Conservation (phyloP, 306 rosid genomes). For the Cucurbita pepo region DNA sequence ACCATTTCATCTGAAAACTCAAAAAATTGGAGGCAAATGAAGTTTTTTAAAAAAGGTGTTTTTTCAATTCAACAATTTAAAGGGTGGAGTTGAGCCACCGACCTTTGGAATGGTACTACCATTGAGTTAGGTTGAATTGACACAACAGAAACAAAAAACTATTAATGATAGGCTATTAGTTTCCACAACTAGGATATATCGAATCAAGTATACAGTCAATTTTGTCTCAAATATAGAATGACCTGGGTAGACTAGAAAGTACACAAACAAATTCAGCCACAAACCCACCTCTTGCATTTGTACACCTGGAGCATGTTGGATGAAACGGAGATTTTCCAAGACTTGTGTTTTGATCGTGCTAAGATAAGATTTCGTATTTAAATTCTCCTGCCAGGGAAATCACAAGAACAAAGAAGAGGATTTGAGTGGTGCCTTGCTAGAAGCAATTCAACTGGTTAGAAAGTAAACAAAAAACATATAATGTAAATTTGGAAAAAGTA, state of each 20-base stretch:
- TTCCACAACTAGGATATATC: not conserved
- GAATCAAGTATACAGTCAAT: not conserved
- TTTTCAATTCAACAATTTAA: not conserved
- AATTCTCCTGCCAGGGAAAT: constrained; percentile 52
- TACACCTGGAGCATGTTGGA: constrained; percentile 93
- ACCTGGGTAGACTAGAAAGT: not conserved
- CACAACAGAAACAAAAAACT: not conserved
- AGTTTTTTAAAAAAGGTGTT: not conserved
- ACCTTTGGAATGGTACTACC: not conserved
- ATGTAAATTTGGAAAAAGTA: constrained; percentile 11
- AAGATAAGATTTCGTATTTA: constrained; percentile 81
- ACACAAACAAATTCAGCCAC: not conserved
- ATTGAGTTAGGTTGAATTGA: not conserved
- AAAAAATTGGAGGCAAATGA: not conserved
- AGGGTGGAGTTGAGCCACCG: not conserved
- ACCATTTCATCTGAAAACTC: not conserved
- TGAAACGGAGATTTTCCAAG: constrained; percentile 77
- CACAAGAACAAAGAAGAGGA: constrained; percentile 6
- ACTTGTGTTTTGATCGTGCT: constrained; percentile 87
- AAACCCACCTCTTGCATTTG: constrained; percentile 92
- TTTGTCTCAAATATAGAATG: not conserved
- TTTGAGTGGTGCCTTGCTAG: not conserved
- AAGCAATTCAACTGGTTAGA: not conserved
- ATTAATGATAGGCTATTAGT: not conserved
- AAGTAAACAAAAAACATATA: not conserved